These are phyloP conservation scores for Prunus armeniaca DNA, from an alignment of 306 rosid genomes.

Conservation along the genomic window DNA sequence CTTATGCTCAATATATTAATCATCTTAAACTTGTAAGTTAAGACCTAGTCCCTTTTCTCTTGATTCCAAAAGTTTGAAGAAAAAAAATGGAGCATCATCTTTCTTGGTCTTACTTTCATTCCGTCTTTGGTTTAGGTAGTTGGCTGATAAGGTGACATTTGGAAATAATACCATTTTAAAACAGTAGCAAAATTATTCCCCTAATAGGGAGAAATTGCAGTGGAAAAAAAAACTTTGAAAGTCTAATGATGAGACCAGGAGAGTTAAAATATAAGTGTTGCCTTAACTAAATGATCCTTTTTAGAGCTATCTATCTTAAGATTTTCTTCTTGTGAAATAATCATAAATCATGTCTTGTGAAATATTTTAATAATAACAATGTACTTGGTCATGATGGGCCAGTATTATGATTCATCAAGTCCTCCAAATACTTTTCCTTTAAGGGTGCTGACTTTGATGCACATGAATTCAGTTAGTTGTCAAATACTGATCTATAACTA, in stretches of 20 bases:
- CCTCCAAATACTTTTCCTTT: not conserved
- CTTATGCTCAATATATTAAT: not conserved
- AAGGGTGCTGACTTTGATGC: not conserved
- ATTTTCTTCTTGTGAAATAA: not conserved
- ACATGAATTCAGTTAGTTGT: conserved; percentile 18
- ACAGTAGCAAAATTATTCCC: not conserved
- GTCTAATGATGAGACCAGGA: not conserved
- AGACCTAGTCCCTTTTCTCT: not conserved
- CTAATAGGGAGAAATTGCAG: not conserved
- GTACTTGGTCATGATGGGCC: not conserved
- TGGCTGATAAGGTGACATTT: not conserved
- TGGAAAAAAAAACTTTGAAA: not conserved
- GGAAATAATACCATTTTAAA: not conserved
- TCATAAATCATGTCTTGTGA: not conserved
- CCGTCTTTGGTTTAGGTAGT: not conserved
- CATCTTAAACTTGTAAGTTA: not conserved
- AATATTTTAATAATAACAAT: not conserved
- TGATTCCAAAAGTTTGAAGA: not conserved
- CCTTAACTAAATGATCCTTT: not conserved
- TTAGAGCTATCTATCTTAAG: not conserved
- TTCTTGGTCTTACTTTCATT: not conserved
- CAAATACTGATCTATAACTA: conserved; percentile 31
- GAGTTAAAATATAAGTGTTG: not conserved
- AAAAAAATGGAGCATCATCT: not conserved
- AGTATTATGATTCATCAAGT: not conserved